Base-by-base conservation (phyloP, 2,329 filamentous ascomycete species). In the Scedosporium apiospermum region DNA sequence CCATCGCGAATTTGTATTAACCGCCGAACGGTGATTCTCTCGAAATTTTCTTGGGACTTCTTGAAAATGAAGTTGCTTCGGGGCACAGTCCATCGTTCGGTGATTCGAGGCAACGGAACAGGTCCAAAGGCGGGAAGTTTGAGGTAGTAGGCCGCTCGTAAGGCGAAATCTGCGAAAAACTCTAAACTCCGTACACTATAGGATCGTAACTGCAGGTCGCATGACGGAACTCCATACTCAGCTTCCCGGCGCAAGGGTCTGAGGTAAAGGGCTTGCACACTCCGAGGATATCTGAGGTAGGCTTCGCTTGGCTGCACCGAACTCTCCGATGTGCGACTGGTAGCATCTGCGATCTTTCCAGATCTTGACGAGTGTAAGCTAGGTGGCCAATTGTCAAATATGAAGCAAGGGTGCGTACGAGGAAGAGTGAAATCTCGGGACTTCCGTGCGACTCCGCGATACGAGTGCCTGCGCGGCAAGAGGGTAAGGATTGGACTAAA, bases 31-130 rank as follows among this genome's bases (percentile, higher is more conserved):
- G 95, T 99, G 65, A 95, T 88, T 62, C 95, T 84, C 78, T 98
- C 93, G 71, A 96, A 99, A 76, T 99, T 99, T 78, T 99, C 95
- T 76, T 99, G 93, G 44, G 86, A 88, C 78, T 99, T 99, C 78
- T 98, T 99, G 80, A 91, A 90, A 67, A 97, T 91, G 79, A 99
- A 99, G 74, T 90, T 89, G 71, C 86, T 86, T 70, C 86, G 85
- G 9, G 92, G 91, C 1, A 98, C 92, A 0, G 95, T 98, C 95
- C 95, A 99, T 69, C 93, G 86, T 79, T 99, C 91, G 16, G 85
- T 89, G 66, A 93, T 91, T 63, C 88, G 86, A 1, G 95, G 95
- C 18, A 99, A 80, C 10, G 93, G 91, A 5, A 95, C 81, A 5
- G 95, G 93, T 0, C 95, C 95, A 57, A 85, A 89, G 2, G 92